Evolutionary conservation across 2,329 filamentous ascomycete species (phyloP), one percentile per base, ranked within the genome.

Genomic region (Cercospora janseana): DNA sequence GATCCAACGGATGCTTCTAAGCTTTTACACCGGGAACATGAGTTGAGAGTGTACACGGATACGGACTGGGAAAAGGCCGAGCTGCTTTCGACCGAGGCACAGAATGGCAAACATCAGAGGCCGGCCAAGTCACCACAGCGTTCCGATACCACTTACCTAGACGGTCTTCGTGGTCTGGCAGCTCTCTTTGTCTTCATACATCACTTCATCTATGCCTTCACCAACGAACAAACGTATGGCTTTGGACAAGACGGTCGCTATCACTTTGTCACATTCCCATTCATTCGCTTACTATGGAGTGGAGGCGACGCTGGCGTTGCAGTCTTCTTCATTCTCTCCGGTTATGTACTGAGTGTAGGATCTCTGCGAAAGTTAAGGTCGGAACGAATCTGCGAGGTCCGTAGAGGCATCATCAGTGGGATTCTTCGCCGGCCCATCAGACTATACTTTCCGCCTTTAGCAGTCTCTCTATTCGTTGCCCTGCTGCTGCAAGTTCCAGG

Each of bases 161-260:
- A 86, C 57, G 83, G 83, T 9, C 69, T 86, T 5, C 72, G 83
- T 55, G 83, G 83, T 2, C 81, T 85, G 53, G 82, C 82, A 5
- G 80, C 82, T 4, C 72, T 86, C 21, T 61, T 85, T 13, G 83
- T 86, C 12, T 86, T 84, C 63, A 72, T 77, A 58, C 79, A 82
- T 48, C 79, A 83, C 64, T 74, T 82, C 63, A 66, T 77, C 55
- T 41, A 52, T 31, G 53, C 49, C 42, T 53, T 51, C 43, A 49
- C 51, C 20, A 47, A 45, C 20, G 6, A 80, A 78, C 79, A 74
- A 72, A 43, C 81, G 8, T 35, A 49, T 21, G 54, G 56, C 12
- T 53, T 55, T 18, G 58, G 58, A 6, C 38, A 54, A 26, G 59
- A 74, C 1, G 68, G 71, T 56, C 66, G 72, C 35, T 68, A 76